Evolutionary conservation across 2,329 filamentous ascomycete species (phyloP).

Genomic region (Fusarium algeriense): DNA sequence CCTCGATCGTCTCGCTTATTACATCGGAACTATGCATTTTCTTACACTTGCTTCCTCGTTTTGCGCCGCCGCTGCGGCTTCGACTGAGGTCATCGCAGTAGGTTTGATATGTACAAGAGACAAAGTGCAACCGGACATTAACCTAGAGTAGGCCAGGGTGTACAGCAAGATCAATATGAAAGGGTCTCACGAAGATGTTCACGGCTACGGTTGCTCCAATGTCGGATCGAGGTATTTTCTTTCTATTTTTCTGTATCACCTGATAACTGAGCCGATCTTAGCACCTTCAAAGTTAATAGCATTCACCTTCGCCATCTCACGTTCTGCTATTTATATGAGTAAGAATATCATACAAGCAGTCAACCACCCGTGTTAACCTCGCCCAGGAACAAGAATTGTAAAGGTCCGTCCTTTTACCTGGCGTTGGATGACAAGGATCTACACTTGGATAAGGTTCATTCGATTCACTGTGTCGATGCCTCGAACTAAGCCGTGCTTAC

Average conservation of each 20-base stretch:
- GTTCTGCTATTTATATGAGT: background rate
- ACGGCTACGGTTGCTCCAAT: background rate
- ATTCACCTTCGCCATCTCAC: background rate
- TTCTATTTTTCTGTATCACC: no score
- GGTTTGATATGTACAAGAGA: background rate
- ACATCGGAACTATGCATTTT: background rate
- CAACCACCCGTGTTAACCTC: no score
- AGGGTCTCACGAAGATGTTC: background rate
- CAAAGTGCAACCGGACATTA: background rate
- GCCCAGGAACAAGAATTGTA: no score
- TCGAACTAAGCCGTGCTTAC: no score
- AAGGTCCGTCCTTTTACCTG: no score
- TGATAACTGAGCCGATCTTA: background rate
- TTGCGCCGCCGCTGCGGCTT: background rate
- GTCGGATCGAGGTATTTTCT: background rate
- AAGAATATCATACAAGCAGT: background rate
- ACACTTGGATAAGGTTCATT: no score
- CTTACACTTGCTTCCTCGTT: background rate
- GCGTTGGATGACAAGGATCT: no score
- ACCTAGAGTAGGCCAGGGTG: background rate
- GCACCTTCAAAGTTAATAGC: background rate
- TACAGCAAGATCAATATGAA: background rate
- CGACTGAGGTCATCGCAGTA: background rate
- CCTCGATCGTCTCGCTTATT: background rate
- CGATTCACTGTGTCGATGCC: no score